phyloP scores from a whole-genome alignment of 805 yeast genomes.

The Wickerhamomyces canadensis region DNA sequence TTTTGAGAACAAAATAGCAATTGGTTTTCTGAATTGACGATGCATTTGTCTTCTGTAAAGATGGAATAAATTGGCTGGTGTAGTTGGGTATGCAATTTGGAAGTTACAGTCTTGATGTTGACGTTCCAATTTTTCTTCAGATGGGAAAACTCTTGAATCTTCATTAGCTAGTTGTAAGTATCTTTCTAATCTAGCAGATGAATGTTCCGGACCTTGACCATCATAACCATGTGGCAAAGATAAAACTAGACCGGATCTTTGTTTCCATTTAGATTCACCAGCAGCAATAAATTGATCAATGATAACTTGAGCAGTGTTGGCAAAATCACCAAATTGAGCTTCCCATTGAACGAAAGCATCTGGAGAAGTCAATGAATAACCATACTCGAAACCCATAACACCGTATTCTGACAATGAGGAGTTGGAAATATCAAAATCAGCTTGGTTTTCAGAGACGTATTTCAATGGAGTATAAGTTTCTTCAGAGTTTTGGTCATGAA shows the following conservation, averaged over 20 bases:
- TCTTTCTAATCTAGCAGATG: conserved; percentile 96
- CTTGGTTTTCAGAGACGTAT: conserved; percentile 74
- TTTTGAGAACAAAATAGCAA: conserved; percentile 85
- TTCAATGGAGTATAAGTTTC: conserved; percentile 79
- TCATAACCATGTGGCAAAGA: conserved; percentile 99
- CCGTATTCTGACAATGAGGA: conserved; percentile 98
- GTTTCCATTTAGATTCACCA: conserved; percentile 98
- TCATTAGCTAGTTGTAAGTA: conserved; percentile 93
- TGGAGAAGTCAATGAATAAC: conserved; percentile 96
- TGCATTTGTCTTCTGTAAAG: conserved; percentile 98
- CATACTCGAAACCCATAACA: conserved; percentile 98
- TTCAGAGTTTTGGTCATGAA: conserved; percentile 93
- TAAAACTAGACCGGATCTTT: conserved; percentile 92
- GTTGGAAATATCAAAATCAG: conserved; percentile 82
- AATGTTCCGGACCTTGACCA: conserved; percentile 99
- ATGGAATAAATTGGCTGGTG: conserved; percentile 96
- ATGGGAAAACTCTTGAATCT: conserved; percentile 92
- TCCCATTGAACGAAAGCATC: conserved; percentile 98
- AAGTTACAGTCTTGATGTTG: conserved; percentile 98
- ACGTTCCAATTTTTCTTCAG: conserved; percentile 81
- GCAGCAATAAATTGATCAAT: conserved; percentile 94
- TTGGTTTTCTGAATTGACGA: conserved; percentile 95
- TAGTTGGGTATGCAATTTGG: conserved; percentile 97
- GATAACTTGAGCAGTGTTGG: conserved; percentile 98
- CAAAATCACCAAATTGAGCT: conserved; percentile 99